phyloP scores from a whole-genome alignment of 805 yeast species.

The Vanderwaltozyma yarrowii region DNA sequence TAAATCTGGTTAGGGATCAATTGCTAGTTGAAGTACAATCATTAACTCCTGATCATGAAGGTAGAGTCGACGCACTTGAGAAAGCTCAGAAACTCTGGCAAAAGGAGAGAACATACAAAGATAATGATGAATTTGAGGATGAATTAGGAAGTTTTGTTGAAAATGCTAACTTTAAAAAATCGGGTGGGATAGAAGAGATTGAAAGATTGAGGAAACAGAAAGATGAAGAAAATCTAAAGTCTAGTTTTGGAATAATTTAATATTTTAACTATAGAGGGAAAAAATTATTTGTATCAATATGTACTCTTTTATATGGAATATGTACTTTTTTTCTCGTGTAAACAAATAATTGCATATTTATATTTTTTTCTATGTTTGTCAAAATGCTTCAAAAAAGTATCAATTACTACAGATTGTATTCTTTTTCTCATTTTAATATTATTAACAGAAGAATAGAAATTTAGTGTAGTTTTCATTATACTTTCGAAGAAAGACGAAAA shows the following conservation, averaged over 20 bases:
- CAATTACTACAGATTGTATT: background rate
- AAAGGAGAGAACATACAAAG: slow-evolving; percentile 50
- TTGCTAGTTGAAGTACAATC: slow-evolving; percentile 70
- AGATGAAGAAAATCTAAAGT: slow-evolving; percentile 62
- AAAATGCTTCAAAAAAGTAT: background rate
- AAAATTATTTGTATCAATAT: background rate
- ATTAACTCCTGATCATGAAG: slow-evolving; percentile 72
- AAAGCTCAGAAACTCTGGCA: slow-evolving; percentile 76
- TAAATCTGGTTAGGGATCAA: slow-evolving; percentile 60
- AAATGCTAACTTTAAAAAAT: slow-evolving; percentile 60
- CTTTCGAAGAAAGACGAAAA: background rate
- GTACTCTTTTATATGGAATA: no score
- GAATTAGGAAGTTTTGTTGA: slow-evolving; percentile 81
- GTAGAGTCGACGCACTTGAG: slow-evolving; percentile 78
- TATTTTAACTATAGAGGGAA: background rate
- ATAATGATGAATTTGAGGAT: slow-evolving; percentile 61
- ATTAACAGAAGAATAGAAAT: background rate
- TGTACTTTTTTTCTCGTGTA: slow-evolving; percentile 1
- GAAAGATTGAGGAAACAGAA: slow-evolving; percentile 59
- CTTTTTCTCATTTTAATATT: background rate
- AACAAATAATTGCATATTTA: slow-evolving; percentile 3
- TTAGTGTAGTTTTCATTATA: background rate
- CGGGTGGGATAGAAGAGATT: slow-evolving; percentile 84
- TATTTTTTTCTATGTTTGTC: background rate
- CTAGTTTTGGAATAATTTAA: slow-evolving; percentile 27